Conservation (phyloP, 1,284 basidiomycete genomes). For the Puccinia novopanici region DNA sequence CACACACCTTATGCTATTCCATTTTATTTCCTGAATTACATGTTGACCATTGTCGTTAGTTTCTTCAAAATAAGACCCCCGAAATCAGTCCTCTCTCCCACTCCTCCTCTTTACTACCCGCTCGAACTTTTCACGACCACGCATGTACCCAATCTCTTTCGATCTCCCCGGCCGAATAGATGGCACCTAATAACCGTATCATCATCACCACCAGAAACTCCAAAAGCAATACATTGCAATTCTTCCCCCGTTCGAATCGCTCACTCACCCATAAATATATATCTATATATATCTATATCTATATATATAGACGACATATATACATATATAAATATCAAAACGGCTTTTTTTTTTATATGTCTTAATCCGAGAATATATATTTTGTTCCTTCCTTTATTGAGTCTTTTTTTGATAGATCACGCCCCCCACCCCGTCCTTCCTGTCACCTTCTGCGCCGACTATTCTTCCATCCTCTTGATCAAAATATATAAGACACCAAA, state of each 20-base stretch:
- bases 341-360: neutral
- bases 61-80: neutral
- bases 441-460: neutral
- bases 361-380: neutral
- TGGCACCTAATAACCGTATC: neutral
- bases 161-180: neutral
- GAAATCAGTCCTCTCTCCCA: neutral
- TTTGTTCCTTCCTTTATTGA: neutral
- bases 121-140: neutral
- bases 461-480: neutral
- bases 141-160: constrained; percentile 3
- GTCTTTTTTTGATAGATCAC: constrained; percentile 15
- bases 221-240: constrained; percentile 10
- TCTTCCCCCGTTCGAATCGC: neutral
- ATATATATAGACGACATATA: neutral
- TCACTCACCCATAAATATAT: neutral
- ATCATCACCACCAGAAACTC: neutral
- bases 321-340: constrained; percentile 5
- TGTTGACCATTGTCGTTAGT: constrained; percentile 18
- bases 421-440: neutral
- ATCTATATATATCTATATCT: neutral
- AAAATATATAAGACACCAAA: neutral
- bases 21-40: constrained; percentile 4
- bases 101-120: neutral
- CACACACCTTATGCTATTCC: constrained; percentile 7